A percentile compares a stretch with the other conserved stretches of the same genome.
Evolutionary conservation across 495 filamentous ascomycete genomes (phyloP).

Genomic region (Tuber microsphaerosporum): DNA sequence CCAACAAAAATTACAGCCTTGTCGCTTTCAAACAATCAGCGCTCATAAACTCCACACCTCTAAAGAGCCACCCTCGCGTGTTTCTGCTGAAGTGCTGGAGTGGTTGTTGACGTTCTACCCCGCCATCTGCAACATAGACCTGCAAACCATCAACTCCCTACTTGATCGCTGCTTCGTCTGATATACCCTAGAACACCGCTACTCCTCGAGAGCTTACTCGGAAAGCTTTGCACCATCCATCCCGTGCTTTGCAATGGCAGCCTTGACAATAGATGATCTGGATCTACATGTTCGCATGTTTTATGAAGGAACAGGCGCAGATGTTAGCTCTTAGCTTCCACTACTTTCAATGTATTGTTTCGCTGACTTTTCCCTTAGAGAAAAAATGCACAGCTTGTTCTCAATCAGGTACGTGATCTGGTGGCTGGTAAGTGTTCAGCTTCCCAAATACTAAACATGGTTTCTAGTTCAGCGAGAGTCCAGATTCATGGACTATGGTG

Average conservation of each 20-base stretch:
- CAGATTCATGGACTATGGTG: conserved; percentile 93
- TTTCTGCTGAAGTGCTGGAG: not conserved
- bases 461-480: conserved; percentile 90
- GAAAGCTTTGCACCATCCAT: not conserved
- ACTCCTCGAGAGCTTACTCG: conserved; percentile 2
- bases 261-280: conserved; percentile 74
- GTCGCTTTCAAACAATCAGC: not conserved
- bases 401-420: conserved; percentile 72
- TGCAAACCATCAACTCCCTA: conserved; percentile 3
- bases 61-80: not conserved
- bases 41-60: not conserved
- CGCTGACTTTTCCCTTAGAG: conserved; percentile 54
- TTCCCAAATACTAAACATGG: conserved; percentile 36
- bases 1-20: not conserved
- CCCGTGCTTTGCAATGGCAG: conserved; percentile 33
- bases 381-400: conserved; percentile 88
- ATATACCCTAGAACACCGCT: conserved; percentile 14
- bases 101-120: not conserved
- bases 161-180: conserved; percentile 5
- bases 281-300: conserved; percentile 93
- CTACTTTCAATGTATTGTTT: conserved; percentile 37
- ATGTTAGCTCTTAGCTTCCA: conserved; percentile 52
- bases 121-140: not conserved
- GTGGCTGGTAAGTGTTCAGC: conserved; percentile 9
- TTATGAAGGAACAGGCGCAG: conserved; percentile 88